Evolutionary conservation across 2,329 filamentous ascomycete species (phyloP), one percentile per base, ranked within the genome.

Genomic region (Seiridium cupressi): DNA sequence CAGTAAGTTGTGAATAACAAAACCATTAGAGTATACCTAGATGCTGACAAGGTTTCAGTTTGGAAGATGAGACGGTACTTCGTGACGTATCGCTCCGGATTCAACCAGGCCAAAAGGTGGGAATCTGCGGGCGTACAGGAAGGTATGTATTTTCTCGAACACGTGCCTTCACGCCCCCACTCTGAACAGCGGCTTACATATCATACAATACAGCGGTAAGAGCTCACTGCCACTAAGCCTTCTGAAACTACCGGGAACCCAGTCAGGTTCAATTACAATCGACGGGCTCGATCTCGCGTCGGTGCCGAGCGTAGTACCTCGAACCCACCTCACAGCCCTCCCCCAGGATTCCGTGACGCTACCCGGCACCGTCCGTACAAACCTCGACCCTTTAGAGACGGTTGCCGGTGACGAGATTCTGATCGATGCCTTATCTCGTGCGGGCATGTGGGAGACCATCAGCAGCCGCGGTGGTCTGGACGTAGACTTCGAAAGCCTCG

Each of bases 311-410:
- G n/a, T 8, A n/a, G n/a, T 44, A 18, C 36, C 38, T 34, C 51
- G 51, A 44, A 44, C 51, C 3, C n/a, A 44, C 3, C 11, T 86
- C 44, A 80, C 83, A 49, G 79, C 81, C 4, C 70, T 86, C 1
- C 77, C 79, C 0, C 78, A 81, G 64, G 78, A 80, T 10, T 62
- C 74, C 2, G 73, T 78, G 7, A 78, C 80, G 65, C 65, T 79
- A 3, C 72, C 71, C 1, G 76, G 70, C 53, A 73, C 65, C 1
- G 74, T 74, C 59, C 65, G 60, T 9, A 60, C 64, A n/a, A 74
- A 76, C 48, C 67, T 76, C 1, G 75, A 76, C 55, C 71, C 73
- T 0, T 68, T 64, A 10, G 48, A 59, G 0, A 40, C 63, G 1
- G 66, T 68, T 0, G 74, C 59, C 64, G 64, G 31, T 65, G 64